These are phyloP conservation scores for Annulohypoxylon bovei DNA, from an alignment of 495 filamentous ascomycete species.

Conservation along the genomic window DNA sequence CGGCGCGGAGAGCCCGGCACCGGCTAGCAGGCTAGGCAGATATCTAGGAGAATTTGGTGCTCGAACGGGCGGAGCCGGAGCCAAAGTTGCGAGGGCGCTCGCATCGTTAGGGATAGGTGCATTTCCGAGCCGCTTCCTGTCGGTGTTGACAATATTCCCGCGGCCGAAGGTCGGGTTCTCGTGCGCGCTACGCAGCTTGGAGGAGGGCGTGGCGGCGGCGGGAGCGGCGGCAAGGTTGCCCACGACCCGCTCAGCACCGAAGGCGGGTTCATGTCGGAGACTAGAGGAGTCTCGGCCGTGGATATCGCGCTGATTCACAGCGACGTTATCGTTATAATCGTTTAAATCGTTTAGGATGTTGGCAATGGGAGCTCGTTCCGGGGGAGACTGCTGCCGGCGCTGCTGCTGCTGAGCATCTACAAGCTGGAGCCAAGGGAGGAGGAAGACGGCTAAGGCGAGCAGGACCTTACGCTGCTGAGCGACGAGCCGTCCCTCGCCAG, in stretches of 20 bases:
- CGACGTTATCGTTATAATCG: slow-evolving; percentile 44
- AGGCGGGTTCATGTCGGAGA: slow-evolving; percentile 45
- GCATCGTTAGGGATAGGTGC: slow-evolving; percentile 71
- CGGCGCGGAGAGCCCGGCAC: slow-evolving; percentile 76
- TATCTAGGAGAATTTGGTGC: slow-evolving; percentile 76
- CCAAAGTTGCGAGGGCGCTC: slow-evolving; percentile 93
- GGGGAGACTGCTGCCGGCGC: slow-evolving; percentile 47
- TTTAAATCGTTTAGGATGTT: slow-evolving; percentile 48
- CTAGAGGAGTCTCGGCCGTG: slow-evolving; percentile 26
- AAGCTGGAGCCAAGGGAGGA: slow-evolving; percentile 61
- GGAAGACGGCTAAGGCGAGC: slow-evolving; percentile 60
- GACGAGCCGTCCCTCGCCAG: slow-evolving; percentile 59
- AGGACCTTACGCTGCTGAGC: slow-evolving; percentile 56
- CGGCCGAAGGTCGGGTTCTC: slow-evolving; percentile 27
- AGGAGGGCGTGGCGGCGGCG: slow-evolving; percentile 37
- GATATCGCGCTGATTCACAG: slow-evolving; percentile 32
- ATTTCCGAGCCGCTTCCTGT: slow-evolving; percentile 54
- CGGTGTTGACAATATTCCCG: slow-evolving; percentile 28
- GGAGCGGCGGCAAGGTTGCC: slow-evolving; percentile 44
- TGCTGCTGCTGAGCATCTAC: slow-evolving; percentile 70
- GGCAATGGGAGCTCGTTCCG: slow-evolving; percentile 37
- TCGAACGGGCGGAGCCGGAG: slow-evolving; percentile 90
- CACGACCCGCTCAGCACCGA: slow-evolving; percentile 35
- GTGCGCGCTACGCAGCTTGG: slow-evolving; percentile 39
- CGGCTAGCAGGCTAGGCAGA: slow-evolving; percentile 56